phyloP scores from a whole-genome alignment of 2,329 filamentous ascomycete genomes.

The Cladosporium sp. region DNA sequence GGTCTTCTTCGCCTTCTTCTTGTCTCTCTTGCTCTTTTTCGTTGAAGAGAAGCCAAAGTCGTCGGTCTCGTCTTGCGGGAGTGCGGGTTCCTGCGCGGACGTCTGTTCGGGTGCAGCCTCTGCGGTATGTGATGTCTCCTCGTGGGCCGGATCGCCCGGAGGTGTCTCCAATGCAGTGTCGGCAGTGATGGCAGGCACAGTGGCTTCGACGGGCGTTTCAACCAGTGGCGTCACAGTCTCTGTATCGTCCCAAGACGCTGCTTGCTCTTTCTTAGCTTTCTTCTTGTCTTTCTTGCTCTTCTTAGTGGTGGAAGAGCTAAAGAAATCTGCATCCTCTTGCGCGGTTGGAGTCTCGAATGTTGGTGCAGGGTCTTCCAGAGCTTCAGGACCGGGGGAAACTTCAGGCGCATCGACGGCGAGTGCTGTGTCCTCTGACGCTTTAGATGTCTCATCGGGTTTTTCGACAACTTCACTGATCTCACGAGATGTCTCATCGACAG shows the following conservation, averaged over 20 bases:
- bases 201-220: background rate
- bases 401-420: background rate
- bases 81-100: background rate
- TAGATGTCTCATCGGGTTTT: background rate
- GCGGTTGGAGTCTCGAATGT: background rate
- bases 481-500: background rate
- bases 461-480: background rate
- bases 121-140: background rate
- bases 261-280: conserved; percentile 33
- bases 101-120: background rate
- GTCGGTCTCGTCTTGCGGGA: conserved; percentile 22
- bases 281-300: conserved; percentile 47
- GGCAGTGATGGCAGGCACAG: background rate
- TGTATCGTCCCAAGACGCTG: background rate
- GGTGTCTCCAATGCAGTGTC: background rate
- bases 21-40: conserved; percentile 45
- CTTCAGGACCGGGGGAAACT: background rate
- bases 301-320: conserved; percentile 28
- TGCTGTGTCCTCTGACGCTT: background rate
- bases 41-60: conserved; percentile 24
- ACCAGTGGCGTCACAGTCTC: background rate
- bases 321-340: conserved; percentile 24
- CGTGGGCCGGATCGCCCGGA: background rate
- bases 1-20: conserved; percentile 39
- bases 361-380: background rate